A percentile compares a stretch with the other conserved stretches of the same genome.
Conservation (phyloP, 768 basidiomycete species). For the Tubosaeta sp. region DNA sequence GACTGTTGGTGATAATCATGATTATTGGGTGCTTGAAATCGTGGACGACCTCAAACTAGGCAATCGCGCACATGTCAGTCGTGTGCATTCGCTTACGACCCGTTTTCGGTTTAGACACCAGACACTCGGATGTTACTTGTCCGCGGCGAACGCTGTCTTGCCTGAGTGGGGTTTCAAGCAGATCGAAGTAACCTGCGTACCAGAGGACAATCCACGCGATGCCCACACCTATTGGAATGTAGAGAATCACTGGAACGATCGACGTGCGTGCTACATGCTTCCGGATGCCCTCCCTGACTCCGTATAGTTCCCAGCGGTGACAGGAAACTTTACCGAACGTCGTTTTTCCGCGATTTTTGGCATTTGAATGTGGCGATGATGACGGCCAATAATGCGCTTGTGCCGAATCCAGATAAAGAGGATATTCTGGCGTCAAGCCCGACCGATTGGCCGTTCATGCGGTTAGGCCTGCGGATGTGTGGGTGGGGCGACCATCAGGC, state of each 20-base stretch:
- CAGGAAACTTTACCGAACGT: constrained; percentile 78
- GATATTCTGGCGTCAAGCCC: constrained; percentile 95
- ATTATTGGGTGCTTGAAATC: constrained; percentile 90
- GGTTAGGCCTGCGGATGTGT: constrained; percentile 92
- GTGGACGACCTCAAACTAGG: constrained; percentile 83
- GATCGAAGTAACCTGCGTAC: constrained; percentile 91
- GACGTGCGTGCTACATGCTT: constrained; percentile 53
- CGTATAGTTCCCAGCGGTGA: constrained; percentile 75
- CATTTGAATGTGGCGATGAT: constrained; percentile 99
- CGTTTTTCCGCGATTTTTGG: constrained; percentile 96
- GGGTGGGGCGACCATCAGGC: constrained; percentile 85
- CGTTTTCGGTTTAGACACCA: constrained; percentile 80
- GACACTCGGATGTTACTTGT: constrained; percentile 78
- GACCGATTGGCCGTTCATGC: constrained; percentile 90
- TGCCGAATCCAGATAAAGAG: constrained; percentile 98
- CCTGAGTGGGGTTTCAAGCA: constrained; percentile 99
- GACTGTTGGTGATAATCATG: constrained; percentile 82
- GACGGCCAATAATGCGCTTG: constrained; percentile 97
- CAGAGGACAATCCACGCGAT: constrained; percentile 78
- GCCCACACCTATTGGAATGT: constrained; percentile 96
- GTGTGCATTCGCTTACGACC: constrained; percentile 89
- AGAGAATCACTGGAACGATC: constrained; percentile 95
- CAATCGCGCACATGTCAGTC: constrained; percentile 49
- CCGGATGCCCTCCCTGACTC: neutral
- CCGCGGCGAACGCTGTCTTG: constrained; percentile 81